Conservation (phyloP, 176 grass and related monocot genomes). For the Carex cristatella region DNA sequence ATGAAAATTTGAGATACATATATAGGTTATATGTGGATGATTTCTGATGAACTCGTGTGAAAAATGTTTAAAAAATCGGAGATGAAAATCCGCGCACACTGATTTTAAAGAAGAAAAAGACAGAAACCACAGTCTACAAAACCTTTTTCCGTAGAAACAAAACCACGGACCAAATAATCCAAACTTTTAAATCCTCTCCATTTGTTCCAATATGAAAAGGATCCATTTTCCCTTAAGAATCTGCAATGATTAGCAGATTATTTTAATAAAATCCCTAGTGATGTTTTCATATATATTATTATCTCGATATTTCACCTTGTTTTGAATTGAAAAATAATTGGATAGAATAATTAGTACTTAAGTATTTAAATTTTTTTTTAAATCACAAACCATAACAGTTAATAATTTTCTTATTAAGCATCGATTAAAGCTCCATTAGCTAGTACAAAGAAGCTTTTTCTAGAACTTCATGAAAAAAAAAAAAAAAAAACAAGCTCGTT, state of each 20-base stretch:
- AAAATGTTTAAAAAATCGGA: no score
- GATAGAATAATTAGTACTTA: background rate
- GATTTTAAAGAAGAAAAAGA: background rate
- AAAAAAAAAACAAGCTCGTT: background rate
- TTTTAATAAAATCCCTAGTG: background rate
- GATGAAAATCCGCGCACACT: no score
- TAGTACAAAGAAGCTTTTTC: background rate
- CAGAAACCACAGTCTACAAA: constrained; percentile 4
- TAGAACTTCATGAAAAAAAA: background rate
- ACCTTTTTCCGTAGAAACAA: background rate
- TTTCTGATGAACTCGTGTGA: no score
- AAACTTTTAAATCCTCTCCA: background rate
- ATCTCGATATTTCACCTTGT: background rate
- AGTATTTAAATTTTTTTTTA: background rate
- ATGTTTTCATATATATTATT: background rate
- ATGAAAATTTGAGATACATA: no score
- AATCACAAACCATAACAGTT: background rate
- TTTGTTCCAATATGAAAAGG: background rate
- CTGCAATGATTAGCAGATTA: background rate
- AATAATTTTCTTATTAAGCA: background rate
- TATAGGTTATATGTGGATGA: no score
- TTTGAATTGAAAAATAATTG: background rate
- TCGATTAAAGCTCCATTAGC: background rate
- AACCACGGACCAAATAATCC: background rate
- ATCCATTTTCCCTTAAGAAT: background rate